These are phyloP conservation scores for Puccinia novopanici DNA, from an alignment of 1,284 basidiomycete species.

Conservation along the genomic window DNA sequence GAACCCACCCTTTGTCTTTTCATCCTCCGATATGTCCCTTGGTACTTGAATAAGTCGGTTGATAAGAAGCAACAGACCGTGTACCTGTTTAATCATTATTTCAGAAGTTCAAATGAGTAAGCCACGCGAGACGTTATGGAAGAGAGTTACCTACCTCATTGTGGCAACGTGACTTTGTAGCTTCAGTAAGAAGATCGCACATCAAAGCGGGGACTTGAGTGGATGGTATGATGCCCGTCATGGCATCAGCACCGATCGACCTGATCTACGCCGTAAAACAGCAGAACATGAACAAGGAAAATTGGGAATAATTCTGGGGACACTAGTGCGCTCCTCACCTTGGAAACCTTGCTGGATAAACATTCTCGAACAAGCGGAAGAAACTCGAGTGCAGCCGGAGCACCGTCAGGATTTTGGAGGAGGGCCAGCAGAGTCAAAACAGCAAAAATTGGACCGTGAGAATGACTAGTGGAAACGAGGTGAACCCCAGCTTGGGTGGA, in stretches of 20 bases:
- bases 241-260: conserved; percentile 47
- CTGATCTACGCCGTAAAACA: conserved; percentile 21
- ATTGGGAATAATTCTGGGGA: background rate
- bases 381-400: conserved; percentile 20
- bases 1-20: conserved; percentile 26
- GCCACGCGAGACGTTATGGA: background rate
- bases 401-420: conserved; percentile 35
- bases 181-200: conserved; percentile 21
- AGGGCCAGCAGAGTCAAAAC: conserved; percentile 40
- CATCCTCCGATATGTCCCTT: background rate
- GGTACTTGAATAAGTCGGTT: conserved; percentile 33
- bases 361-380: conserved; percentile 26
- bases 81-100: conserved; percentile 11
- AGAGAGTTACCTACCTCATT: conserved; percentile 9
- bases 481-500: conserved; percentile 28
- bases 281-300: background rate
- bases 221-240: conserved; percentile 36
- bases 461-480: conserved; percentile 8
- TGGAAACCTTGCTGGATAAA: conserved; percentile 42
- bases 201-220: conserved; percentile 24
- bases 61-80: conserved; percentile 36
- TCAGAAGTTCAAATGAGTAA: background rate
- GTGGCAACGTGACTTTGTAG: background rate
- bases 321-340: conserved; percentile 4
- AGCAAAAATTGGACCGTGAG: conserved; percentile 41